Base-by-base conservation (phyloP, 2,329 filamentous ascomycete species). In the Colletotrichum orchidophilum region DNA sequence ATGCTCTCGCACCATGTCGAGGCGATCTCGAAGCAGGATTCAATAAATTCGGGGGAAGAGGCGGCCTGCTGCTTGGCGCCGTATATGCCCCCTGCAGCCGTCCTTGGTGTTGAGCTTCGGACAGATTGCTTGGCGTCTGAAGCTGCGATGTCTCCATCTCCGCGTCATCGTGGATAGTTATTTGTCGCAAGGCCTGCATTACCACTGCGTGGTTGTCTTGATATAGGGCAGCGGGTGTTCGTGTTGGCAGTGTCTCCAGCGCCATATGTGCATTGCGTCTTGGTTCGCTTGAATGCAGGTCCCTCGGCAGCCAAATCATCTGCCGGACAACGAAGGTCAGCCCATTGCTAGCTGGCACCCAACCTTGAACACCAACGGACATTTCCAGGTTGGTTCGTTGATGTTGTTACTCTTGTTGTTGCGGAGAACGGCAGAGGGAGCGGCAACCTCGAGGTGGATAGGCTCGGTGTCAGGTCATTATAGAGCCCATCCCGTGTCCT, bases 111-210 rank as follows among this genome's bases (percentile, higher is more conserved):
- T 84, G 82, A 58, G 83, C 80, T 75, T 86, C 86, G 1, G 86
- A 84, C n/a, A 87, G 75, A 65, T 87, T 82, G 54, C 80, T 79
- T 26, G 86, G 85, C 12, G 87, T 87, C 74, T 85, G 85, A n/a
- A 86, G 85, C 72, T 87, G 86, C 11, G 76, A 77, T 5, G 79
- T 78, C 26, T 84, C 79, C 8, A 85, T 81, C 55, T 84, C 66
- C 27, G 77, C 77, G 73, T 88, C 86, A 70, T 87, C 81, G 72
- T 88, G 88, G 29, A 88, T 27, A 1, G 50, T 12, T 7, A 42
- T 8, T 63, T 18, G 31, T 29, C 33, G 60, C 5, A 24, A 39
- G 6, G 60, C 21, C 50, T 15, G 49, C 46, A 50, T 29, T 15
- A 29, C 6, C 4, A 8, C 13, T 15, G 29, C 18, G 13, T 11